Evolutionary conservation across 306 rosid species (phyloP), one percentile per base, ranked within the genome.

Genomic region (Pyrus betulifolia): DNA sequence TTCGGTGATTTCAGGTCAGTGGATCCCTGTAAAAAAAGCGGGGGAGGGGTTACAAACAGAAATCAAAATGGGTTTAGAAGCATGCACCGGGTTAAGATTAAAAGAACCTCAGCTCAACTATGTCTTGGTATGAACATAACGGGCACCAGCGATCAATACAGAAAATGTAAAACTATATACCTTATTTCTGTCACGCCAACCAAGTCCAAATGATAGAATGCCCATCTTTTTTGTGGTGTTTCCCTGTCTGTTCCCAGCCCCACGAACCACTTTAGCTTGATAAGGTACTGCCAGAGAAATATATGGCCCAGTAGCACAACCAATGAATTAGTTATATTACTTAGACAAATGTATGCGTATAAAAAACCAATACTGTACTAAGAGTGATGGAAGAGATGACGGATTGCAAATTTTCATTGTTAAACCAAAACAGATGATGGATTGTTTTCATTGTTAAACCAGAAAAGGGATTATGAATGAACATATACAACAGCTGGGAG

Each of bases 171-270:
- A 21, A 15, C 40, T 35, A 25, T 27, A 57, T 85, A 95, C 98
- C 98, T 88, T 92, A 85, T 75, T 88, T 84, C 81, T 86, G 80
- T 94, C 98, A 67, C 96, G 97, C 97, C 97, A 95, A 58, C 98
- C 96, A 49, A 90, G 87, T 82, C 92, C 95, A 87, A 95, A 95
- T 42, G 88, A 83, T 66, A 89, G 84, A 79, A 94, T 85, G 54
- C 96, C 76, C 21, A 69, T 42, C 87, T 81, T 94, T 72, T 83
- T 88, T 70, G 91, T 45, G 58, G 86, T 33, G 83, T 46, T 86
- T 57, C 84, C 97, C 46, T 33, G 74, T 51, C 57, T 77, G 21
- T 89, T 74, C 58, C 83, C 67, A 55, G 85, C 51, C 88, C 98
- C 88, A 78, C 82, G 82, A 65, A 81, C 77, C 69, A 78, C 55